Conservation (phyloP, 2,329 filamentous ascomycete species). For the Leptographium wingfieldii region DNA sequence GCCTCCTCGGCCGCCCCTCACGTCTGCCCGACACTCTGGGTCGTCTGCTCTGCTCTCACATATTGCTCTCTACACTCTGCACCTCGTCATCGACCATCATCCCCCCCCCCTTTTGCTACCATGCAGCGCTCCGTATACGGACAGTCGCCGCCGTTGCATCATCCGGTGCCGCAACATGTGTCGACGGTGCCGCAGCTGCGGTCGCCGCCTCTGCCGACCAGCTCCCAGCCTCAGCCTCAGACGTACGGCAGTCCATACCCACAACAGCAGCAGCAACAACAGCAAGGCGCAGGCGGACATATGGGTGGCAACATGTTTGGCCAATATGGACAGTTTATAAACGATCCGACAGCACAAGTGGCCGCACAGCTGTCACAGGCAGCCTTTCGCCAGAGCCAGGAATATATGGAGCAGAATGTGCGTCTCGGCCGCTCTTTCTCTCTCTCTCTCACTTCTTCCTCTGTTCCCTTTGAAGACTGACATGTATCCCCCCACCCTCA, state of each 20-base stretch:
- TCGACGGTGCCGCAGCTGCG: constrained; percentile 94
- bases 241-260: constrained; percentile 56
- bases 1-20: background rate
- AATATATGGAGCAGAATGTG: constrained; percentile 95
- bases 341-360: constrained; percentile 88
- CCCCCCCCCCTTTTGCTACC: constrained; percentile 16
- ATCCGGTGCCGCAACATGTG: constrained; percentile 95
- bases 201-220: constrained; percentile 73
- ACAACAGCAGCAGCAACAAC: constrained; percentile 50
- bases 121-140: constrained; percentile 85
- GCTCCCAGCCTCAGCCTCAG: constrained; percentile 54
- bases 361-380: constrained; percentile 89
- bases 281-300: constrained; percentile 34
- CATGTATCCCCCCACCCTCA: constrained; percentile 13
- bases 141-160: constrained; percentile 87
- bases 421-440: background rate
- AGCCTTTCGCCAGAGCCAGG: constrained; percentile 80
- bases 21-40: background rate
- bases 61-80: background rate
- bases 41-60: too few relatives aligned
- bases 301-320: constrained; percentile 40
- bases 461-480: background rate
- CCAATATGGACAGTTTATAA: constrained; percentile 86
- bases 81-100: background rate
- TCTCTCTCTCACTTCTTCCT: background rate